Conservation (phyloP, 2,329 filamentous ascomycete species). For the Apiospora koreana region DNA sequence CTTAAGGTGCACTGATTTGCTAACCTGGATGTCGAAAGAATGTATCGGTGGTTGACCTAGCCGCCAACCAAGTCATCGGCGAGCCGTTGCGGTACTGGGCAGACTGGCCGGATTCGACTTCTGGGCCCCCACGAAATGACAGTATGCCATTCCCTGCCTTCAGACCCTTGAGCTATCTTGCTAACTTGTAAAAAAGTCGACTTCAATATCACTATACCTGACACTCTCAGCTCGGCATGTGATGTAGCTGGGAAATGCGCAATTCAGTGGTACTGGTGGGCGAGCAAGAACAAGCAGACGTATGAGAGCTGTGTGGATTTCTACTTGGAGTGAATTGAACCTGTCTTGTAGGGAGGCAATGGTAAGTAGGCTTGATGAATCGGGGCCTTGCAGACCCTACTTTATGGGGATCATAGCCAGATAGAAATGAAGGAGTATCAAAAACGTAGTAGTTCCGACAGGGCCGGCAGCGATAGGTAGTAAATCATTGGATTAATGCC, state of each 20-base stretch:
- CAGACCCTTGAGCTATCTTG: slow-evolving; percentile 29
- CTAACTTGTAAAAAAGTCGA: slow-evolving; percentile 26
- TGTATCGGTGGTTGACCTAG: slow-evolving; percentile 49
- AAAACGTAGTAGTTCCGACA: too few relatives aligned
- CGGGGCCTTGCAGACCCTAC: too few relatives aligned
- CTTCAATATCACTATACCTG: slow-evolving; percentile 58
- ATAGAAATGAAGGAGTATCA: not conserved
- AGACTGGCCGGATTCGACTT: slow-evolving; percentile 24
- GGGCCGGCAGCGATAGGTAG: too few relatives aligned
- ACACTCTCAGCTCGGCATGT: slow-evolving; percentile 45
- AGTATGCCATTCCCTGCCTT: slow-evolving; percentile 30
- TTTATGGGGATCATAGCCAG: too few relatives aligned
- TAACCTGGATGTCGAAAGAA: slow-evolving; percentile 35
- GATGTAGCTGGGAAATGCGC: slow-evolving; percentile 46
- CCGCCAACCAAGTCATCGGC: slow-evolving; percentile 49
- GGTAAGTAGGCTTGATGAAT: not conserved
- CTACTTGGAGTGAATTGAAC: slow-evolving; percentile 18
- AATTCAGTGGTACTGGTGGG: slow-evolving; percentile 65
- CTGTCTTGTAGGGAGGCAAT: not conserved
- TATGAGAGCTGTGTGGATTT: slow-evolving; percentile 67
- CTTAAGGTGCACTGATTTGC: too few relatives aligned
- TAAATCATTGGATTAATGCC: too few relatives aligned
- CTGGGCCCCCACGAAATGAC: slow-evolving; percentile 25
- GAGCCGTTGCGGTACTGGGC: slow-evolving; percentile 47
- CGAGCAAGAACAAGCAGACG: slow-evolving; percentile 55